Evolutionary conservation across 2,329 filamentous ascomycete genomes (phyloP).

Genomic region (Pseudogymnoascus sp.): DNA sequence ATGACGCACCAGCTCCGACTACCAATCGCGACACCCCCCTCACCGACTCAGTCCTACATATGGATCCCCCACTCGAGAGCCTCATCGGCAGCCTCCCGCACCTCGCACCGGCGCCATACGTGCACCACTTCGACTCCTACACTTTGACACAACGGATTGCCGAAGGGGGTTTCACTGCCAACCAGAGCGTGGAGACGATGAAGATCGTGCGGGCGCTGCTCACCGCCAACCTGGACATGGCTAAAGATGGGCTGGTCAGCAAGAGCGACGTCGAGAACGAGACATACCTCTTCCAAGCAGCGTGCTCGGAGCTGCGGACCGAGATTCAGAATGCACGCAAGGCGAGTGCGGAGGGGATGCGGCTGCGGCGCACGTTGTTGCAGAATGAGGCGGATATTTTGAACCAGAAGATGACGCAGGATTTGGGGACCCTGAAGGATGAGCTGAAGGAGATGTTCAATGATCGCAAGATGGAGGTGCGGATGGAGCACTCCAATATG

Average conservation of each 20-base stretch:
- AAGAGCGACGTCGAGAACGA: constrained; percentile 95
- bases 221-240: constrained; percentile 70
- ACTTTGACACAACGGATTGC: constrained; percentile 75
- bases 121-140: constrained; percentile 96
- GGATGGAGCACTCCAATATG: constrained; percentile 76
- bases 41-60: constrained; percentile 24
- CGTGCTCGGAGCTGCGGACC: constrained; percentile 82
- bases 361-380: constrained; percentile 73
- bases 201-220: constrained; percentile 78
- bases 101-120: constrained; percentile 66
- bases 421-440: constrained; percentile 73
- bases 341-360: constrained; percentile 69
- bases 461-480: constrained; percentile 84
- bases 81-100: constrained; percentile 48
- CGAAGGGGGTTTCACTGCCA: constrained; percentile 59
- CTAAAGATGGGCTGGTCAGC: constrained; percentile 71
- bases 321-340: constrained; percentile 75
- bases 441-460: constrained; percentile 95
- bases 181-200: constrained; percentile 80
- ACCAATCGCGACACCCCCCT: constrained; percentile 14
- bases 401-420: constrained; percentile 75
- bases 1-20: constrained; percentile 23
- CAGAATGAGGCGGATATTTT: constrained; percentile 96
- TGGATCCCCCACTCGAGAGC: constrained; percentile 36
- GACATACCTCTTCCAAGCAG: constrained; percentile 86